Evolutionary conservation across 306 rosid genomes (phyloP).

Genomic region (Cyamopsis tetragonoloba): DNA sequence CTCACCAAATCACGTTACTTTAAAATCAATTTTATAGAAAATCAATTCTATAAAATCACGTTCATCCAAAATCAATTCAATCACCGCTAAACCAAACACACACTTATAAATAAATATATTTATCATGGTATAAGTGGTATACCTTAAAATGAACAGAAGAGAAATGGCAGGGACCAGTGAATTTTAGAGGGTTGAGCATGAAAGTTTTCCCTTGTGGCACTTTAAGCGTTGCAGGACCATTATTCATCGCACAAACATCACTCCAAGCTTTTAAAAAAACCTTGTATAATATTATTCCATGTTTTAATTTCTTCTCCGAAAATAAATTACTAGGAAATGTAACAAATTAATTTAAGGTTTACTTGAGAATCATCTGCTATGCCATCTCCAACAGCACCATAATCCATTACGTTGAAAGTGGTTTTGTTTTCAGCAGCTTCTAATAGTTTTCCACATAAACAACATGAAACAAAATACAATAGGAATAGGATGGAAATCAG

Average conservation of each 20-base stretch:
- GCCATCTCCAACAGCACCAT: constrained; percentile 33
- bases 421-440: too few relatives aligned
- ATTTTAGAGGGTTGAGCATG: constrained; percentile 19
- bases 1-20: too few relatives aligned
- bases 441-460: not conserved
- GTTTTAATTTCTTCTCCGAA: too few relatives aligned
- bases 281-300: too few relatives aligned
- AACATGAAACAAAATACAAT: not conserved
- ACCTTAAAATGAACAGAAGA: constrained; percentile 22
- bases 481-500: not conserved
- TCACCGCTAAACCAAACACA: too few relatives aligned
- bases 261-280: constrained; percentile 23
- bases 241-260: not conserved
- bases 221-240: not conserved
- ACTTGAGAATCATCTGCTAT: constrained; percentile 25
- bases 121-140: not conserved
- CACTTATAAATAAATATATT: too few relatives aligned
- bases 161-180: constrained; percentile 22
- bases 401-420: constrained; percentile 17
- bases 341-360: not conserved
- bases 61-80: too few relatives aligned
- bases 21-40: too few relatives aligned
- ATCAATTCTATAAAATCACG: too few relatives aligned
- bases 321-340: too few relatives aligned
- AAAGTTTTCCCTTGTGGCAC: constrained; percentile 15